Evolutionary conservation across 2,329 filamentous ascomycete genomes (phyloP), one percentile per base, ranked within the genome.

Genomic region (Neofusicoccum umdonicola): DNA sequence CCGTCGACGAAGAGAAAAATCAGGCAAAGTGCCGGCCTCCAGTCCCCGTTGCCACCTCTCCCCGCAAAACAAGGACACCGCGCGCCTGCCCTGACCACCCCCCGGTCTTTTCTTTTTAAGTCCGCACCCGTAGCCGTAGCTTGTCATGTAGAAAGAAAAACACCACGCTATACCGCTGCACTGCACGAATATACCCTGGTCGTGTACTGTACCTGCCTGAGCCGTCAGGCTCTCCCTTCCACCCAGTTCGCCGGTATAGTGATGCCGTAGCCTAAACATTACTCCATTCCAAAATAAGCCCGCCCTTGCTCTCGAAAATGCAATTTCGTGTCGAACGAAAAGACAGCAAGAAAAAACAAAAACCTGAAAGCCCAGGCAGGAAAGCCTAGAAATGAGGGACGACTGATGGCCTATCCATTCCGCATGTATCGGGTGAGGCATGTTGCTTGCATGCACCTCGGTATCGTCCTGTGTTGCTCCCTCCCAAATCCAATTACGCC

Each of bases 241-340:
- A 35, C 47, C 56, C 56, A 47, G 42, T 47, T 47, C 56, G 56
- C 56, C 58, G 34, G 44, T 41, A 31, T 50, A 37, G 15, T 39
- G 35, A 62, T 62, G 58, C 47, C 37, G 44, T 45, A 42, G 31
- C 58, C 44, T 50, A 62, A 41, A 62, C 58, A 62, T 62, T 62
- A 62, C 37, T 62, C 58, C 58, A 50, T 51, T 62, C 58, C 58
- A 19, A 62, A 62, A 47, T 34, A 45, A 37, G n/a, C 56, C 42
- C 56, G n/a, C n/a, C 56, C 56, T 47, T 47, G 27, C 56, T 39
- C 56, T 45, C 41, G 27, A 44, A 61, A 60, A 60, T 60, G 56
- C 56, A 60, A 48, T 60, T 60, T 60, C 42, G 42, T 37, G 31
- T 31, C 42, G 34, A 64, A 58, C 17, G 22, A n/a, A 54, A 34